Evolutionary conservation across 2,329 filamentous ascomycete species (phyloP).

Genomic region (Aspergillus latus): DNA sequence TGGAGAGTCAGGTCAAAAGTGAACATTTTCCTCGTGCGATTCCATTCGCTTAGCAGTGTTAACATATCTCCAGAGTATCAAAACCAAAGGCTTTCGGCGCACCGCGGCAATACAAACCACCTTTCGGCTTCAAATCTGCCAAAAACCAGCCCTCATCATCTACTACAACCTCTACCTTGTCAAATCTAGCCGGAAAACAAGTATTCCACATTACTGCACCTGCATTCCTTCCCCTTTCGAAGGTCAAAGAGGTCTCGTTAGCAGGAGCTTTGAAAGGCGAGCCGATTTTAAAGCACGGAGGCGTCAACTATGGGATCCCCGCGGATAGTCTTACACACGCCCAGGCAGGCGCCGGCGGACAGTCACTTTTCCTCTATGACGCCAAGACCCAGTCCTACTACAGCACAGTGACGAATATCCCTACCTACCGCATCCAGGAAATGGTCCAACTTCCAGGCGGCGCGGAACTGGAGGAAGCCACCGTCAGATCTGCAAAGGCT

Average conservation of each 20-base stretch:
- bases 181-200: slow-evolving; percentile 46
- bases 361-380: slow-evolving; percentile 40
- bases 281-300: slow-evolving; percentile 44
- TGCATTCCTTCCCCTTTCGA: slow-evolving; percentile 43
- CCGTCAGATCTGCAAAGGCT: slow-evolving; percentile 27
- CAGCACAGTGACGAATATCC: slow-evolving; percentile 28
- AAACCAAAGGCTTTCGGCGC: slow-evolving; percentile 23
- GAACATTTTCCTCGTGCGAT: not conserved
- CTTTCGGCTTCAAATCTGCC: slow-evolving; percentile 43
- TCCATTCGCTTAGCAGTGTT: slow-evolving; percentile 7
- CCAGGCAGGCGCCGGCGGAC: slow-evolving; percentile 21
- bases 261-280: slow-evolving; percentile 42
- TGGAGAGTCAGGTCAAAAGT: slow-evolving; percentile 10
- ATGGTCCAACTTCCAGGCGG: slow-evolving; percentile 34
- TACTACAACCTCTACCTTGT: slow-evolving; percentile 34
- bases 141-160: slow-evolving; percentile 37
- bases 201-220: slow-evolving; percentile 52
- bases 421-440: slow-evolving; percentile 40
- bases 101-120: slow-evolving; percentile 42
- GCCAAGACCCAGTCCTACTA: slow-evolving; percentile 36
- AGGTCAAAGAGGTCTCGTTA: slow-evolving; percentile 47
- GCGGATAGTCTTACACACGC: slow-evolving; percentile 32
- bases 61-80: slow-evolving; percentile 11
- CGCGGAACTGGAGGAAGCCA: slow-evolving; percentile 24
- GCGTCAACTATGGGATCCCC: slow-evolving; percentile 44